A percentile compares a stretch with the other conserved stretches of the same genome.
phyloP scores from a whole-genome alignment of 768 basidiomycete species.

The Auricularia sp. region DNA sequence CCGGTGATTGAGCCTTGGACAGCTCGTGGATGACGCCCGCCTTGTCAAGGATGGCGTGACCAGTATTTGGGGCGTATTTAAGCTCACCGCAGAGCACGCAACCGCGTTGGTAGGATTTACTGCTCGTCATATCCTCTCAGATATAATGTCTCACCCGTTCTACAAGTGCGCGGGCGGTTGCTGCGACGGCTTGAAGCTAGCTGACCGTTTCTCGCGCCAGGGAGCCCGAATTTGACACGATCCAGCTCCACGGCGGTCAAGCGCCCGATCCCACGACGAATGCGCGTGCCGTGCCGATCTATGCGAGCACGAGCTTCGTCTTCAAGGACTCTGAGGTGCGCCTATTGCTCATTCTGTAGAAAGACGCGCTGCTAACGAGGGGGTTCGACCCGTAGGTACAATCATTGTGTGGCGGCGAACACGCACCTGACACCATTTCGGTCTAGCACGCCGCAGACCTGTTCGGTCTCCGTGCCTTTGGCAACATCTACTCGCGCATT shows the following conservation, averaged over 20 bases:
- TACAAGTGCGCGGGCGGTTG: conserved; percentile 4
- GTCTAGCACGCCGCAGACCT: conserved; percentile 60
- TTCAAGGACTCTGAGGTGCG: conserved; percentile 61
- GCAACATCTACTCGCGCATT: conserved; percentile 53
- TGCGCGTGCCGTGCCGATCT: conserved; percentile 72
- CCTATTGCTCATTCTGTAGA: neutral
- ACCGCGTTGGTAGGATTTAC: neutral
- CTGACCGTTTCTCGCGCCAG: conserved; percentile 12
- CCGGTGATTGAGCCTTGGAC: neutral
- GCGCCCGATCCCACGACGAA: conserved; percentile 52
- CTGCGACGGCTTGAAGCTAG: no score
- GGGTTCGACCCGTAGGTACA: conserved; percentile 2
- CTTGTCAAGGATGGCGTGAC: neutral
- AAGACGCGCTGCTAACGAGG: neutral
- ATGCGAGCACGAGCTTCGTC: conserved; percentile 59
- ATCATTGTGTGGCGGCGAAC: no score
- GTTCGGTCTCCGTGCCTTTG: conserved; percentile 45
- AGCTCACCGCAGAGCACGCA: no score
- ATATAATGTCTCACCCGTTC: conserved; percentile 1
- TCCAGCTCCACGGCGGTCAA: conserved; percentile 74
- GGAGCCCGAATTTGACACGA: conserved; percentile 64
- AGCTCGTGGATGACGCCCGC: neutral
- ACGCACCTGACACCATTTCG: neutral
- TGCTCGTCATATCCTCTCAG: neutral
- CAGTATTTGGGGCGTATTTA: neutral